Evolutionary conservation across 441 rosid genomes (phyloP).

Genomic region (Jatropha multifida): DNA sequence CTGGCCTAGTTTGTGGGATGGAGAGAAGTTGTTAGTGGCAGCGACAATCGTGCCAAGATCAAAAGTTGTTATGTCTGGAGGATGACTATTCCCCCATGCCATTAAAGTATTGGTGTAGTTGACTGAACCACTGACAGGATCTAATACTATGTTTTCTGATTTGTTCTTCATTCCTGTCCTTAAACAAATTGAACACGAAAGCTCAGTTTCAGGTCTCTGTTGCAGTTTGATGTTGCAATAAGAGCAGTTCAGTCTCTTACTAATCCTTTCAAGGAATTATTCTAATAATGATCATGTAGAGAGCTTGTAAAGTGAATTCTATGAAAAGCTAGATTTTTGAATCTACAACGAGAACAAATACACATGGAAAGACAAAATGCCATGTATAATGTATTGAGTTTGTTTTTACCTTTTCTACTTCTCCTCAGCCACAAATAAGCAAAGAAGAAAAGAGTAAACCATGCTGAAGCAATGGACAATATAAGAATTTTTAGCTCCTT

Average conservation of each 20-base stretch:
- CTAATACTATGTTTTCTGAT: not conserved
- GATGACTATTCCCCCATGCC: not conserved
- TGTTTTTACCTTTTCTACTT: constrained; percentile 7
- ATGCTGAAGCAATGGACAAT: constrained; percentile 14
- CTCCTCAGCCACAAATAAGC: constrained; percentile 9
- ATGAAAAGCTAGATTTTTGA: no score
- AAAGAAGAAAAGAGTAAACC: not conserved
- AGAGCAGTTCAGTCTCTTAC: not conserved
- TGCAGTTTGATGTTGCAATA: not conserved
- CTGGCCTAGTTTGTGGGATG: constrained; percentile 23
- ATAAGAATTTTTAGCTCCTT: not conserved
- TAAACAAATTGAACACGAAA: not conserved
- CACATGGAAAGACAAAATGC: not conserved
- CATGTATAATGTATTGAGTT: not conserved
- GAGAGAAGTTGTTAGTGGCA: constrained; percentile 13
- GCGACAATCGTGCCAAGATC: not conserved
- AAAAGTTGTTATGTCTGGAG: not conserved
- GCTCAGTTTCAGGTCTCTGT: not conserved
- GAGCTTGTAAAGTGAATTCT: no score
- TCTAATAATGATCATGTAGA: no score
- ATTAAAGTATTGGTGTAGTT: not conserved
- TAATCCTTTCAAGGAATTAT: no score
- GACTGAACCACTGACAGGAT: not conserved
- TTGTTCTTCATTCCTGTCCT: not conserved
- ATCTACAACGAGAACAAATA: no score